Conservation (phyloP, 140 eudicot genomes). For the Cichorium intybus region DNA sequence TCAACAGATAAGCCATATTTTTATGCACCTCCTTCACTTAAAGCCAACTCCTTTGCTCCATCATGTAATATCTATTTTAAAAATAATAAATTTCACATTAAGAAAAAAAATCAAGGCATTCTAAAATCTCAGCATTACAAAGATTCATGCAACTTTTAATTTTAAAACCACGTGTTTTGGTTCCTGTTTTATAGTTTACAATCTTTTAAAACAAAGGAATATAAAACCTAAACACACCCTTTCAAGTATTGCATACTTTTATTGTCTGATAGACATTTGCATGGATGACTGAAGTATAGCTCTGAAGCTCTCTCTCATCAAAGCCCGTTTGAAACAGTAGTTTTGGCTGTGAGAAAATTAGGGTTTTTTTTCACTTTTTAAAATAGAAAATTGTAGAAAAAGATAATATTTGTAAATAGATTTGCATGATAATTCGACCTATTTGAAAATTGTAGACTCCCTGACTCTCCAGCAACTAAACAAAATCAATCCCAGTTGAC, state of each 20-base stretch:
- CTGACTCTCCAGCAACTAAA: conserved; percentile 94
- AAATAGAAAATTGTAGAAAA: neutral
- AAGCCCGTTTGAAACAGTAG: too few relatives aligned
- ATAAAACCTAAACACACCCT: too few relatives aligned
- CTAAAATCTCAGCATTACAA: conserved; percentile 17
- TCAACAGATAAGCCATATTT: conserved; percentile 62
- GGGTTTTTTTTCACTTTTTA: too few relatives aligned
- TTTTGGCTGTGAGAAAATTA: too few relatives aligned
- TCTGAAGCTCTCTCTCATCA: too few relatives aligned
- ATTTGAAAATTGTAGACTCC: conserved; percentile 95
- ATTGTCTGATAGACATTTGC: too few relatives aligned
- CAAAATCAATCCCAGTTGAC: conserved; percentile 4
- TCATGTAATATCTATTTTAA: conserved; percentile 70
- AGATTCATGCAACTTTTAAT: neutral
- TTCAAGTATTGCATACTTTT: too few relatives aligned
- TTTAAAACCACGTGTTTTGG: conserved; percentile 4
- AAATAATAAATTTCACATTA: conserved; percentile 5
- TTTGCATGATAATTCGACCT: conserved; percentile 34
- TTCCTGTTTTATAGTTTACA: conserved; percentile 9
- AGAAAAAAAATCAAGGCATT: neutral
- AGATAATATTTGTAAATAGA: neutral
- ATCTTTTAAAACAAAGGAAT: conserved; percentile 32
- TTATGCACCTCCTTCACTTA: conserved; percentile 54
- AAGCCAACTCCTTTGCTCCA: conserved; percentile 85
- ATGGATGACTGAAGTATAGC: too few relatives aligned